These are phyloP conservation scores for Ilyonectria robusta DNA, from an alignment of 2,329 filamentous ascomycete species.

Conservation along the genomic window DNA sequence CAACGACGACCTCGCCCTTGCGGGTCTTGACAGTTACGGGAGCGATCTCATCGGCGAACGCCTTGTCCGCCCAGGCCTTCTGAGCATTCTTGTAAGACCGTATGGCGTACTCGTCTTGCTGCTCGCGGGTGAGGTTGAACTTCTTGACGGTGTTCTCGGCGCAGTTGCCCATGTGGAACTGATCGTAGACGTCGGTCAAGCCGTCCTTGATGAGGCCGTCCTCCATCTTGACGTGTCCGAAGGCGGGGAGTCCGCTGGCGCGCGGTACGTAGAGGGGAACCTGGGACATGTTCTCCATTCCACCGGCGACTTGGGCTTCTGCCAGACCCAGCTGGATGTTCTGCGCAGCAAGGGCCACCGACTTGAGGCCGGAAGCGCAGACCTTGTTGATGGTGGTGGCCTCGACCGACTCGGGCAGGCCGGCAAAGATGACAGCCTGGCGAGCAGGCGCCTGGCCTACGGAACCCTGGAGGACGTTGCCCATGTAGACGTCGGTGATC, in stretches of 20 bases:
- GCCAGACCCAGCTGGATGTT: slow-evolving; percentile 94
- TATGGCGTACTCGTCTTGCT: slow-evolving; percentile 93
- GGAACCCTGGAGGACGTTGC: slow-evolving; percentile 88
- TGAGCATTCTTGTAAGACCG: slow-evolving; percentile 91
- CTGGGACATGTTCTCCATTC: slow-evolving; percentile 98
- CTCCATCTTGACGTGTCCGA: slow-evolving; percentile 89
- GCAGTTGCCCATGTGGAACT: slow-evolving; percentile 98
- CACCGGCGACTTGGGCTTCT: slow-evolving; percentile 91
- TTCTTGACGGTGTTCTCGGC: slow-evolving; percentile 96
- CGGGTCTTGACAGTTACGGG: slow-evolving; percentile 87
- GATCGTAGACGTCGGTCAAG: slow-evolving; percentile 94
- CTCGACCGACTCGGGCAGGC: slow-evolving; percentile 85
- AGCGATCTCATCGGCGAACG: slow-evolving; percentile 91
- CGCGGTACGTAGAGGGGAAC: slow-evolving; percentile 93
- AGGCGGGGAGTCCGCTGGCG: slow-evolving; percentile 84
- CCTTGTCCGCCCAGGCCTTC: slow-evolving; percentile 85
- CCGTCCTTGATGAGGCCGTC: slow-evolving; percentile 96
- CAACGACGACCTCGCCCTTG: slow-evolving; percentile 86
- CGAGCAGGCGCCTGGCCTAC: slow-evolving; percentile 93
- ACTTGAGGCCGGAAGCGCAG: slow-evolving; percentile 94
- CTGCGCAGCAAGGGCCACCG: slow-evolving; percentile 90
- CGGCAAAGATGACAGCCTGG: slow-evolving; percentile 91
- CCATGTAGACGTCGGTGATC: slow-evolving; percentile 97
- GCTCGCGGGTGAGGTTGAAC: slow-evolving; percentile 82
- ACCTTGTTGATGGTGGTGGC: slow-evolving; percentile 98